Conservation (phyloP, 441 rosid species). For the Pelargonium myrrhifolium region DNA sequence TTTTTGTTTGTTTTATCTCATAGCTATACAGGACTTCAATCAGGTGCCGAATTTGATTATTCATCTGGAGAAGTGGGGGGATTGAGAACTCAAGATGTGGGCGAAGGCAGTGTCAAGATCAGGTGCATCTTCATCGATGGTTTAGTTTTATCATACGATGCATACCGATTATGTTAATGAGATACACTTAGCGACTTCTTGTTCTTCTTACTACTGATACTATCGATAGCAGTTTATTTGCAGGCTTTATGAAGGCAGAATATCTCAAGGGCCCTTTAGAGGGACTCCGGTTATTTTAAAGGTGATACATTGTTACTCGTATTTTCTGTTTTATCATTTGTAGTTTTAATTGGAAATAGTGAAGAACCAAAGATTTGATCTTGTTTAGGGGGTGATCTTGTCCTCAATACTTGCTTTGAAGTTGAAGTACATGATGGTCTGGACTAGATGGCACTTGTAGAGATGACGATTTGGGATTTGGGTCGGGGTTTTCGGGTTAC, state of each 20-base stretch:
- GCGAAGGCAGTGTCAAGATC: conserved; percentile 81
- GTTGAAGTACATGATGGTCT: too few relatives aligned
- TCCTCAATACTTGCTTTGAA: too few relatives aligned
- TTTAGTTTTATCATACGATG: not conserved
- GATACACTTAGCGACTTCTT: not conserved
- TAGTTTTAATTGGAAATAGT: not conserved
- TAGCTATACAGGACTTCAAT: conserved; percentile 60
- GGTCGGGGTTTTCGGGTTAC: too few relatives aligned
- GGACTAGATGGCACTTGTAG: too few relatives aligned
- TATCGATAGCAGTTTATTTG: conserved; percentile 53
- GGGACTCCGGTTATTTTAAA: conserved; percentile 66
- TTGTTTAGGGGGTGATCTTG: too few relatives aligned
- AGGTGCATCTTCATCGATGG: conserved; percentile 36
- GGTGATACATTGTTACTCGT: conserved; percentile 31
- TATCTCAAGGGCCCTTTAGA: conserved; percentile 61
- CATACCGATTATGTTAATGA: not conserved
- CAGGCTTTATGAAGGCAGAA: conserved; percentile 92
- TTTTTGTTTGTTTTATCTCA: not conserved
- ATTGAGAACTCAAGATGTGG: conserved; percentile 66
- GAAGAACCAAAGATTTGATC: not conserved
- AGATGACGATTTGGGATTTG: too few relatives aligned
- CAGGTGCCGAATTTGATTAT: conserved; percentile 41
- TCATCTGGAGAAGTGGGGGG: conserved; percentile 35
- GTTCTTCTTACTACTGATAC: conserved; percentile 27
- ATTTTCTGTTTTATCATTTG: not conserved